Percentiles rank a stretch among this genome's conserved stretches.
Conservation (phyloP, 768 basidiomycete species). For the Xerocomellus intermedius region DNA sequence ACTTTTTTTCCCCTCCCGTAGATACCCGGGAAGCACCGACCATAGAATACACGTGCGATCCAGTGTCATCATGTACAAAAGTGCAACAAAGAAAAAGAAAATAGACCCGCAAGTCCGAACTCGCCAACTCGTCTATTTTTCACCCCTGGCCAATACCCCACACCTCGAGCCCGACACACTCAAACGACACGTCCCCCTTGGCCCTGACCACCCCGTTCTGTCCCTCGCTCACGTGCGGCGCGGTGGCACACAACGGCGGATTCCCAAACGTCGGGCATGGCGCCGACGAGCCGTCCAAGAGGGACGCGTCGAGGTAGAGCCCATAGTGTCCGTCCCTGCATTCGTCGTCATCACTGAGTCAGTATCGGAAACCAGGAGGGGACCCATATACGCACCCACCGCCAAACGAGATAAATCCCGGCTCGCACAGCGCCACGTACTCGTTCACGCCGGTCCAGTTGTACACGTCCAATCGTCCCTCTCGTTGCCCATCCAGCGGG, state of each 20-base stretch:
- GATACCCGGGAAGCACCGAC: too few relatives aligned
- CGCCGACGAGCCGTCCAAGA: constrained; percentile 83
- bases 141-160: constrained; percentile 64
- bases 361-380: background rate
- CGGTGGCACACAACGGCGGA: constrained; percentile 63
- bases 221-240: background rate
- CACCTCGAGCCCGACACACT: constrained; percentile 89
- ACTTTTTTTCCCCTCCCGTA: too few relatives aligned
- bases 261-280: constrained; percentile 86
- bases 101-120: too few relatives aligned
- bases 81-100: background rate
- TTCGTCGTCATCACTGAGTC: background rate
- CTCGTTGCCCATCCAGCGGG: constrained; percentile 4
- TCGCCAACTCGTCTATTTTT: background rate
- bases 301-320: constrained; percentile 78
- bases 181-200: constrained; percentile 62
- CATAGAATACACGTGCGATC: too few relatives aligned
- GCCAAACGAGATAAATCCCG: constrained; percentile 80
- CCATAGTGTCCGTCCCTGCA: constrained; percentile 83
- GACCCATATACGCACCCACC: constrained; percentile 68
- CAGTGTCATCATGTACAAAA: background rate
- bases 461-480: constrained; percentile 55
- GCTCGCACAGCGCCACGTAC: constrained; percentile 86
- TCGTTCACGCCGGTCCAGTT: constrained; percentile 87
- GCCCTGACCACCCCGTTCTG: constrained; percentile 23